phyloP scores from a whole-genome alignment of 768 basidiomycete species.

The Leccinum disarticulatum region DNA sequence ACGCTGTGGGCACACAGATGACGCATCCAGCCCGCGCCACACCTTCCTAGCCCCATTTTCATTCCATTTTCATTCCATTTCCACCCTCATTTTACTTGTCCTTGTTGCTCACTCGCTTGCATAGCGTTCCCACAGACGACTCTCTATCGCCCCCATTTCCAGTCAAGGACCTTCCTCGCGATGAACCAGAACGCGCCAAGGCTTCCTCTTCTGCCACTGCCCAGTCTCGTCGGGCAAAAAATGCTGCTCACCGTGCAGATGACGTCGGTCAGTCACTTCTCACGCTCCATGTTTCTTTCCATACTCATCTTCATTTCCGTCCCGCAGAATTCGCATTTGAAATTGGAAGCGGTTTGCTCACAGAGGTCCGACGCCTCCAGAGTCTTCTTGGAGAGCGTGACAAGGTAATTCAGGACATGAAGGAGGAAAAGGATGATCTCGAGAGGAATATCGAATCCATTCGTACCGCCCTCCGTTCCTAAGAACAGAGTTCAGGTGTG shows the following conservation, averaged over 20 bases:
- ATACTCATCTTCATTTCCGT: constrained; percentile 20
- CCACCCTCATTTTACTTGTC: background rate
- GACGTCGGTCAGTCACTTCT: constrained; percentile 68
- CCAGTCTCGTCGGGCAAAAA: constrained; percentile 86
- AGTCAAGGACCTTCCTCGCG: constrained; percentile 53
- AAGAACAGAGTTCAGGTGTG: constrained; percentile 78
- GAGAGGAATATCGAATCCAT: constrained; percentile 77
- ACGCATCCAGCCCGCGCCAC: constrained; percentile 1
- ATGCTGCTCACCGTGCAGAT: constrained; percentile 86
- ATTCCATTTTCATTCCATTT: background rate
- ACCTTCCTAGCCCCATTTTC: background rate
- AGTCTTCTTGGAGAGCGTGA: constrained; percentile 89
- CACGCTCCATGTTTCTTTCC: background rate
- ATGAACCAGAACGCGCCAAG: constrained; percentile 60
- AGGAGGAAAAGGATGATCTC: constrained; percentile 89
- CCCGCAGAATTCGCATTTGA: constrained; percentile 92
- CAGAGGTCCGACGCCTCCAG: constrained; percentile 90
- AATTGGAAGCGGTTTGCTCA: constrained; percentile 89
- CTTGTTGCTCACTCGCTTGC: constrained; percentile 9
- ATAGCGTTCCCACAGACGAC: constrained; percentile 47
- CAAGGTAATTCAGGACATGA: constrained; percentile 87
- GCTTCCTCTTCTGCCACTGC: constrained; percentile 75
- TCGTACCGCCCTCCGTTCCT: constrained; percentile 67
- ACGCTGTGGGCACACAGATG: background rate
- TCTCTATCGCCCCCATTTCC: constrained; percentile 45